Conservation (phyloP, 2,329 filamentous ascomycete species). For the Epichloe elymi region DNA sequence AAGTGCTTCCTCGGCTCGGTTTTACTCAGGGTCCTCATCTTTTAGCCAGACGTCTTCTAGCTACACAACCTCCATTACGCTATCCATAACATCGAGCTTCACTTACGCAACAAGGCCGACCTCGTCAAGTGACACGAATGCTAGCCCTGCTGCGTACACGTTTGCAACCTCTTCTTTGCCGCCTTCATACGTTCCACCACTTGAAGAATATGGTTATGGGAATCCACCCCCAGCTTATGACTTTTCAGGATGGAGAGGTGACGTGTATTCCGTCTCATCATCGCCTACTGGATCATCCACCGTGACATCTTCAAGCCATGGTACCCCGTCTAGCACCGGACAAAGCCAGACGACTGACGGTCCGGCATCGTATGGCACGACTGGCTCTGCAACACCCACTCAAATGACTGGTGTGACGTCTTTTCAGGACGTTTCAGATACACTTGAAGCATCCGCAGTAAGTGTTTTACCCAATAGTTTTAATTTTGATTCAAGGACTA, state of each 20-base stretch:
- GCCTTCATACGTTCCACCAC: slow-evolving; percentile 5
- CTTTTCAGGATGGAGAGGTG: not conserved
- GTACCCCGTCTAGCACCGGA: not conserved
- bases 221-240: slow-evolving; percentile 2
- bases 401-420: slow-evolving; percentile 1
- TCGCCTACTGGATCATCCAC: not conserved
- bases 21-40: not conserved
- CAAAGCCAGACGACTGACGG: not conserved
- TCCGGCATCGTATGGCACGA: slow-evolving; percentile 1
- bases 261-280: not conserved
- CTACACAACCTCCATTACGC: not conserved
- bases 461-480: not conserved
- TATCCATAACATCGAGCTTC: not conserved
- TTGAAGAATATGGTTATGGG: slow-evolving; percentile 7
- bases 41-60: not conserved
- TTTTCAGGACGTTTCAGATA: not conserved
- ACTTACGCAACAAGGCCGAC: not conserved
- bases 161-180: slow-evolving; percentile 1
- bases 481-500: not conserved
- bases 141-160: slow-evolving; percentile 3
- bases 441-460: not conserved
- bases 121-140: not conserved
- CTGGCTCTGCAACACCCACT: not conserved
- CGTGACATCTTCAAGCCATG: not conserved
- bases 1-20: not conserved